Percentiles rank a stretch among this genome's conserved stretches.
Evolutionary conservation across 179 eudicot species (phyloP).

Genomic region (Beta corolliflora): DNA sequence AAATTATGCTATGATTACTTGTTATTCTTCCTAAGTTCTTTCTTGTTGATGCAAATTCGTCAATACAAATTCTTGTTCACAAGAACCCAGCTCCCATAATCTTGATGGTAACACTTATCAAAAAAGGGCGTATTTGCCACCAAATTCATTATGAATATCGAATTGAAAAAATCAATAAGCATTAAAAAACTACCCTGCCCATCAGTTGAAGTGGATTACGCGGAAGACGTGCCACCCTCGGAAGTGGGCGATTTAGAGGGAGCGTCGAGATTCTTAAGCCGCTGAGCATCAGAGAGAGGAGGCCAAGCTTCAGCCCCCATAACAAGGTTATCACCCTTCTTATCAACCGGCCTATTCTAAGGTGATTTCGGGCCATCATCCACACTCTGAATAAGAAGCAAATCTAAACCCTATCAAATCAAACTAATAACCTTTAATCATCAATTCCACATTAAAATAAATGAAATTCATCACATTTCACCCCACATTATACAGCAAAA

Average conservation of each 20-base stretch:
- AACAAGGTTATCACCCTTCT: conserved; percentile 36
- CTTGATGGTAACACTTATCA: neutral
- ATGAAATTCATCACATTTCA: too few species aligned
- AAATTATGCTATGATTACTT: neutral
- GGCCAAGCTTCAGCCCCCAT: conserved; percentile 65
- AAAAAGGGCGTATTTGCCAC: neutral
- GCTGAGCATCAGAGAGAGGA: conserved; percentile 44
- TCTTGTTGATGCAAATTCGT: neutral
- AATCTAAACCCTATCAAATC: too few species aligned
- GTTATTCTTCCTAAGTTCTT: neutral
- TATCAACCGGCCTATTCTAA: conserved; percentile 49
- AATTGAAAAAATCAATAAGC: neutral
- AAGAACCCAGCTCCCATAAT: neutral
- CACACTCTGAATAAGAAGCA: conserved; percentile 11
- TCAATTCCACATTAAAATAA: too few species aligned
- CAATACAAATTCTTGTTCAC: neutral
- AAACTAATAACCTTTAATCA: too few species aligned
- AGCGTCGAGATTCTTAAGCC: conserved; percentile 32
- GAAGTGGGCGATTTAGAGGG: conserved; percentile 13
- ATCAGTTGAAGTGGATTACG: conserved; percentile 16
- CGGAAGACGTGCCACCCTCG: conserved; percentile 20
- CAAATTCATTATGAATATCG: neutral
- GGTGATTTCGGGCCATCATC: conserved; percentile 43
- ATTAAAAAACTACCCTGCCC: conserved; percentile 23
- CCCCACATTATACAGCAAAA: too few species aligned